Conservation (phyloP, 345 rosid species). For the Turnera subulata region DNA sequence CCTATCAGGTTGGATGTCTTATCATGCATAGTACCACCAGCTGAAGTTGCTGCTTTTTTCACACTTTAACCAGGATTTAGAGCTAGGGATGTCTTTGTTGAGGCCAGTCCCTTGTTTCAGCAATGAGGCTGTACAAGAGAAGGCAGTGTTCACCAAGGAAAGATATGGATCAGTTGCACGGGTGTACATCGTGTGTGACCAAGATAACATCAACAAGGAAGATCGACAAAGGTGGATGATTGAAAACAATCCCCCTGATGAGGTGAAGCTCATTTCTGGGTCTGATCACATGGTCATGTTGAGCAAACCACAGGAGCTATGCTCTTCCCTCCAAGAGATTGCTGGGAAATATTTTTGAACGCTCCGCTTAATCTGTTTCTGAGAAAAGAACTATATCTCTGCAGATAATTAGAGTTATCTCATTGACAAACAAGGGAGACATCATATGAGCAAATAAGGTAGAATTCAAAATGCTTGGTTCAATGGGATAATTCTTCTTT, state of each 20-base stretch:
- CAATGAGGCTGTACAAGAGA: neutral
- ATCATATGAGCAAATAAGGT: no score
- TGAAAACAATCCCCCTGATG: conserved; percentile 26
- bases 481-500: neutral
- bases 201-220: conserved; percentile 14
- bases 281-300: conserved; percentile 48
- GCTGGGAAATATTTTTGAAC: conserved; percentile 11
- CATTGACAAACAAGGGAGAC: no score
- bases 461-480: no score
- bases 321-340: conserved; percentile 23
- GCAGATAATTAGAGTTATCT: no score
- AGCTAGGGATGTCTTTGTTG: conserved; percentile 21
- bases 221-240: conserved; percentile 34
- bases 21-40: no score
- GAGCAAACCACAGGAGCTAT: conserved; percentile 30
- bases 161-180: conserved; percentile 22
- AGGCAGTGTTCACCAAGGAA: conserved; percentile 18
- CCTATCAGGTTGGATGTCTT: neutral
- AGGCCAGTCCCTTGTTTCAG: conserved; percentile 16
- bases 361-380: no score
- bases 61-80: conserved; percentile 28
- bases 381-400: no score
- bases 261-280: conserved; percentile 26
- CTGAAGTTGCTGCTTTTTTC: neutral
- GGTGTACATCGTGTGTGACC: conserved; percentile 30